phyloP scores from a whole-genome alignment of 192 early-diverging fungal genomes.

The Backusella parvicylindrica region DNA sequence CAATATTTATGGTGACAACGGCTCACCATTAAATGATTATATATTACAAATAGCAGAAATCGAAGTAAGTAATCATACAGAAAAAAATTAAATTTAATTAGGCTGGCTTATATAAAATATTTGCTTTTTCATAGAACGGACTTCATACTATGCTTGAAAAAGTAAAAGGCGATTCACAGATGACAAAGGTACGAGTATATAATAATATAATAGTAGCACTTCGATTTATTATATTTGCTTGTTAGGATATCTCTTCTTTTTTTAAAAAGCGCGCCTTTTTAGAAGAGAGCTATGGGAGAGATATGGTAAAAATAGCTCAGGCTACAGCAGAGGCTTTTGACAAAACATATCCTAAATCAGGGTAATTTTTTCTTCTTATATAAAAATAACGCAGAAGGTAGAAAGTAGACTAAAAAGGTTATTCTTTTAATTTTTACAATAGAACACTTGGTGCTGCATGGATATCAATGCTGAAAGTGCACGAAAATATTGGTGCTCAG shows the following conservation, averaged over 20 bases:
- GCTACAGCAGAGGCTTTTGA: slow-evolving; percentile 57
- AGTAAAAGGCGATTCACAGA: slow-evolving; percentile 63
- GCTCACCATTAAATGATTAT: slow-evolving; percentile 1
- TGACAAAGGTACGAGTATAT: slow-evolving; percentile 55
- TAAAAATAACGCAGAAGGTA: not conserved
- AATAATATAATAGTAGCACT: not conserved
- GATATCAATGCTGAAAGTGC: slow-evolving; percentile 72
- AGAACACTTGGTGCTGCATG: slow-evolving; percentile 70
- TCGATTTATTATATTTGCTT: not conserved
- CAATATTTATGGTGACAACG: not conserved
- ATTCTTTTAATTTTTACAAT: not conserved
- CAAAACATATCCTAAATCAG: slow-evolving; percentile 52
- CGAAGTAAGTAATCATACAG: not conserved
- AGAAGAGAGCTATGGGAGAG: slow-evolving; percentile 87
- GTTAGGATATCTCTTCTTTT: slow-evolving; percentile 70
- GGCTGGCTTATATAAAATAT: not conserved
- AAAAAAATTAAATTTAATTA: not conserved
- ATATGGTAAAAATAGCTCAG: slow-evolving; percentile 75
- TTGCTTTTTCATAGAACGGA: slow-evolving; percentile 49
- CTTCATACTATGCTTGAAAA: slow-evolving; percentile 62
- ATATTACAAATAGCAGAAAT: slow-evolving; percentile 10
- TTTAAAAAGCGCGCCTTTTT: slow-evolving; percentile 88
- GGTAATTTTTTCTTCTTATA: slow-evolving; percentile 30
- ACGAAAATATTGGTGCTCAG: slow-evolving; percentile 80
- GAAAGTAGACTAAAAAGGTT: not conserved